Conservation (phyloP, 345 rosid genomes). For the Dimocarpus longan region DNA sequence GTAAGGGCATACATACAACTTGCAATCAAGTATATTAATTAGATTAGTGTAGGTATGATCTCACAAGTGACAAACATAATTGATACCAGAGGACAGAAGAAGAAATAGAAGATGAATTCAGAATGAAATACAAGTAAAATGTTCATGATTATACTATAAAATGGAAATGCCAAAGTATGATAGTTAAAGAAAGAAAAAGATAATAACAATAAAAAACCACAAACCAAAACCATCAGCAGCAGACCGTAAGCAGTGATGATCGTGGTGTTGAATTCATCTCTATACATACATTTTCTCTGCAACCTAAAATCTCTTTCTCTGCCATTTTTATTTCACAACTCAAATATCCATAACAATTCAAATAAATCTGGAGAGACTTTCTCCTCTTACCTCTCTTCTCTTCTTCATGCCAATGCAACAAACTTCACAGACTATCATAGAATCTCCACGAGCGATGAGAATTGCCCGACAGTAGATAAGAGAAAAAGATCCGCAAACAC, state of each 20-base stretch:
- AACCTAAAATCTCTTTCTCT: constrained; percentile 43
- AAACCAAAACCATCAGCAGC: constrained; percentile 39
- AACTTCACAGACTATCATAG: constrained; percentile 19
- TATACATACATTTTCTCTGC: constrained; percentile 67
- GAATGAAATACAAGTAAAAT: constrained; percentile 50
- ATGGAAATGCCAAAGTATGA: constrained; percentile 43
- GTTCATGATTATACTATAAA: constrained; percentile 48
- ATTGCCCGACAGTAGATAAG: constrained; percentile 39
- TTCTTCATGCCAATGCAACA: neutral
- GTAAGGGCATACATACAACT: no score
- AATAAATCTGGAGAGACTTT: constrained; percentile 50
- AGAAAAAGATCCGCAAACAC: constrained; percentile 19
- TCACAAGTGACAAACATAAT: neutral
- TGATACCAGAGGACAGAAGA: neutral
- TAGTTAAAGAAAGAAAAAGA: constrained; percentile 33
- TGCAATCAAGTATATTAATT: no score
- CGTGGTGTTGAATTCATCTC: constrained; percentile 48
- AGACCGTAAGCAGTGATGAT: constrained; percentile 29
- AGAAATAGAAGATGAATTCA: constrained; percentile 25
- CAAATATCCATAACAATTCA: constrained; percentile 58
- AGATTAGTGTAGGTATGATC: neutral
- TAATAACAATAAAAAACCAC: constrained; percentile 43
- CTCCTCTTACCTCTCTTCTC: constrained; percentile 53
- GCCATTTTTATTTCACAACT: constrained; percentile 47
- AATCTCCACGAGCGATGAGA: constrained; percentile 48